Evolutionary conservation across 176 grass and related monocot species (phyloP).

Genomic region (Triticum aestivum): DNA sequence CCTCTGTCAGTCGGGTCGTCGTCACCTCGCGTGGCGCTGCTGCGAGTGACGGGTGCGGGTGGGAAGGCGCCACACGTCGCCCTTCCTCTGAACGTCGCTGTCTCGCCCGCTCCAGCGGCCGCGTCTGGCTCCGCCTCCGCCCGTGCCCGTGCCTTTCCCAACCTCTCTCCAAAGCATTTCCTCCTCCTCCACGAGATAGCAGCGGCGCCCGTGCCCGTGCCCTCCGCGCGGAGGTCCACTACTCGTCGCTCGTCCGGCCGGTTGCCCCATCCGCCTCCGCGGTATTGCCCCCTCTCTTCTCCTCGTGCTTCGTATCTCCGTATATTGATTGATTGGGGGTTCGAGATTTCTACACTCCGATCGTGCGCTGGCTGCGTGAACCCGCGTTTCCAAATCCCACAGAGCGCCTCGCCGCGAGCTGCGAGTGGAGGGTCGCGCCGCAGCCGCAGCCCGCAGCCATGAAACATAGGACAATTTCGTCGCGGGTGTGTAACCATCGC

Average conservation of each 20-base stretch:
- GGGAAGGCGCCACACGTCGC: slow-evolving; percentile 35
- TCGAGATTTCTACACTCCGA: background rate
- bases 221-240: background rate
- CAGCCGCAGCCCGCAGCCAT: too few relatives aligned
- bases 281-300: slow-evolving; percentile 4
- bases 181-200: background rate
- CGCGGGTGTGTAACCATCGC: background rate
- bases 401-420: background rate
- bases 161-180: background rate
- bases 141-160: slow-evolving; percentile 1
- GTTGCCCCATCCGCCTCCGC: background rate
- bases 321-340: background rate
- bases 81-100: slow-evolving; percentile 27
- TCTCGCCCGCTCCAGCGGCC: background rate
- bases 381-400: background rate
- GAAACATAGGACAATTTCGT: background rate
- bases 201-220: slow-evolving; percentile 22
- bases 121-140: background rate
- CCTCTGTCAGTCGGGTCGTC: background rate
- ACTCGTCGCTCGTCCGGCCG: background rate
- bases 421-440: too few relatives aligned
- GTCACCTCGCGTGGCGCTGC: background rate
- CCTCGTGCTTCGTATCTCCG: background rate
- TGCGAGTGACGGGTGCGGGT: slow-evolving; percentile 1
- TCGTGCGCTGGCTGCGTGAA: background rate